phyloP scores from a whole-genome alignment of 257 asterid genomes.

The Leonotis leonurus region DNA sequence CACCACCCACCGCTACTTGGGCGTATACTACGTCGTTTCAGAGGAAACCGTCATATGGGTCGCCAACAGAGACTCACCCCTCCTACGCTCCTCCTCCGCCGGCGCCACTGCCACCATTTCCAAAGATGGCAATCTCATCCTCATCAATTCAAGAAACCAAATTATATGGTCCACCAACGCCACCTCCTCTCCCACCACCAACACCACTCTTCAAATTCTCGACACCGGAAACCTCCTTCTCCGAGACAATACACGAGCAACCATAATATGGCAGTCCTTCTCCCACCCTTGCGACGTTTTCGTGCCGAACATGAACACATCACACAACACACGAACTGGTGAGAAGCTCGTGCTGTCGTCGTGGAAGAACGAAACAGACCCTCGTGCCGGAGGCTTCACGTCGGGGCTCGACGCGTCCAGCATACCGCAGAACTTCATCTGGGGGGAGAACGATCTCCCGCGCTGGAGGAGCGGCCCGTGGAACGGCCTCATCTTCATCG shows the following conservation, averaged over 20 bases:
- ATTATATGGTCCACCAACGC: conserved; percentile 29
- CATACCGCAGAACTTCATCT: conserved; percentile 17
- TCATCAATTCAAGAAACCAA: conserved; percentile 12
- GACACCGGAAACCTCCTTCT: conserved; percentile 8
- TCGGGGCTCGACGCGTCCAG: conserved; percentile 5
- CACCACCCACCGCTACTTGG: conserved; percentile 39
- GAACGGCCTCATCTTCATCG: conserved; percentile 30
- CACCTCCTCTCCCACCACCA: background rate
- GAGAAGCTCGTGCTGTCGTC: conserved; percentile 16
- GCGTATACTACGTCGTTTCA: conserved; percentile 27
- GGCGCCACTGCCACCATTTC: conserved; percentile 4
- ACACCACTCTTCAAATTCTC: background rate
- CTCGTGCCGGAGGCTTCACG: conserved; percentile 27
- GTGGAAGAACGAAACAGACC: conserved; percentile 29
- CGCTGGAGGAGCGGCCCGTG: conserved; percentile 42
- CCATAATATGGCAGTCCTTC: conserved; percentile 1
- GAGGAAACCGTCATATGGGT: conserved; percentile 28
- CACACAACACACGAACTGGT: conserved; percentile 15
- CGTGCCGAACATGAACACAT: conserved; percentile 22
- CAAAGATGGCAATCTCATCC: conserved; percentile 25
- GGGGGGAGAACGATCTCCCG: conserved; percentile 23
- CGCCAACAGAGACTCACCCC: conserved; percentile 33
- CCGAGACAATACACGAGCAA: background rate
- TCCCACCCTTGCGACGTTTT: background rate
- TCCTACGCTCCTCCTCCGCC: conserved; percentile 21